These are phyloP conservation scores for Flaveria linearis DNA, from an alignment of 129 eudicot genomes.

Conservation along the genomic window DNA sequence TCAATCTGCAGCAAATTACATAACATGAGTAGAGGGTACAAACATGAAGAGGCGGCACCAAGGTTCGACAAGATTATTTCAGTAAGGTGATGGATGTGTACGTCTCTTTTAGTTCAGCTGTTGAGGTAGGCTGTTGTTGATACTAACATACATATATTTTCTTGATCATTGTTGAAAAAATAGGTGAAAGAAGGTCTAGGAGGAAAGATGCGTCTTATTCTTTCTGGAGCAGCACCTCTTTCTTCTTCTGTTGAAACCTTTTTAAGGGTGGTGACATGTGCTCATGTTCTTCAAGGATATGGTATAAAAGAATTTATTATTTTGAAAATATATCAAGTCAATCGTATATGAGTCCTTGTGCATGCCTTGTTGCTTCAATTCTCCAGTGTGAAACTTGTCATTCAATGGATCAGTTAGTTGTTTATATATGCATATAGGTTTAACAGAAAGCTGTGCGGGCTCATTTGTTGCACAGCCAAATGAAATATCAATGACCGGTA, in stretches of 20 bases:
- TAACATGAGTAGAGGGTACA: constrained; percentile 79
- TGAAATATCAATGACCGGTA: constrained; percentile 65
- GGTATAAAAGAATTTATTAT: constrained; percentile 38
- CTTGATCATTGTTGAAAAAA: not conserved
- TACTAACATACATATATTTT: not conserved
- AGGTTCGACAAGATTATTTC: constrained; percentile 73
- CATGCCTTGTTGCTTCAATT: not conserved
- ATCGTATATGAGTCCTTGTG: not conserved
- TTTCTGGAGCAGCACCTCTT: constrained; percentile 97
- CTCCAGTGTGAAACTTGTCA: not conserved
- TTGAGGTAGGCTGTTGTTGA: not conserved
- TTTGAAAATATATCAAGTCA: too few relatives aligned
- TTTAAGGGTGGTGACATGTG: constrained; percentile 84
- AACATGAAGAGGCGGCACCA: constrained; percentile 88
- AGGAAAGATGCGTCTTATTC: constrained; percentile 79
- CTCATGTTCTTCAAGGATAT: constrained; percentile 97
- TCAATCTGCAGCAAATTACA: constrained; percentile 67
- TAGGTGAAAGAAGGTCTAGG: constrained; percentile 98
- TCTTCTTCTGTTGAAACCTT: constrained; percentile 81
- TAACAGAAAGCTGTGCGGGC: constrained; percentile 92
- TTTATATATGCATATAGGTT: constrained; percentile 45
- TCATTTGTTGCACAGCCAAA: constrained; percentile 72
- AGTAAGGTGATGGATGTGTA: constrained; percentile 60
- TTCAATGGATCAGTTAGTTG: not conserved
- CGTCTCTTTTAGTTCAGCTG: not conserved